These are phyloP conservation scores for Karstenula rhodostoma DNA, from an alignment of 2,329 filamentous ascomycete genomes.

Conservation along the genomic window DNA sequence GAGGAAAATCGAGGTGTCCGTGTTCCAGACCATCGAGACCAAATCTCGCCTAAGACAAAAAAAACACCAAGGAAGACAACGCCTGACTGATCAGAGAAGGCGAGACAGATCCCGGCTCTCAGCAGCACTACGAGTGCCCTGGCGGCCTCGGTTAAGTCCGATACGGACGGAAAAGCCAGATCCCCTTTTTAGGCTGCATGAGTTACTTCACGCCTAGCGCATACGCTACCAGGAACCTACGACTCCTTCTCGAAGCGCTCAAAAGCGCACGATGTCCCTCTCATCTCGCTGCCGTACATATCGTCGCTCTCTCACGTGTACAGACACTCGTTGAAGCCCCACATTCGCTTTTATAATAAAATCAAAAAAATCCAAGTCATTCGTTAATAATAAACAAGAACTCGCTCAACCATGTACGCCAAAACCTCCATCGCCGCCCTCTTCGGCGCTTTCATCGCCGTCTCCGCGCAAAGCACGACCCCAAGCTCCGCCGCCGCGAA, in stretches of 20 bases:
- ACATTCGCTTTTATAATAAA: not conserved
- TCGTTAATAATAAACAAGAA: not conserved
- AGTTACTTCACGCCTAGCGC: not conserved
- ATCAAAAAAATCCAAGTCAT: not conserved
- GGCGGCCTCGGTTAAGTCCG: not conserved
- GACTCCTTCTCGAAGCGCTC: conserved; percentile 3
- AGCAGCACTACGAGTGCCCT: not conserved
- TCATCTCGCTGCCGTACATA: not conserved
- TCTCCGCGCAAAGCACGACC: conserved; percentile 1
- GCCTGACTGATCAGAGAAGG: not conserved
- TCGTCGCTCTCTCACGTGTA: not conserved
- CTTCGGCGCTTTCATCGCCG: not conserved
- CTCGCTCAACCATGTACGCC: conserved; percentile 1
- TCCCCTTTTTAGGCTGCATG: not conserved
- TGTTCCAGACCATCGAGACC: not conserved
- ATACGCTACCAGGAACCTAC: not conserved
- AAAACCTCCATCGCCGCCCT: conserved; percentile 7
- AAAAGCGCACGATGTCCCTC: conserved; percentile 2
- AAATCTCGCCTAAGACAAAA: not conserved
- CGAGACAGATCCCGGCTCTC: not conserved
- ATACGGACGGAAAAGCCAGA: not conserved
- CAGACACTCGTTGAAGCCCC: not conserved
- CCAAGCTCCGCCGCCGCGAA: not conserved
- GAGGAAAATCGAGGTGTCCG: not conserved
- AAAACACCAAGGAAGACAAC: not conserved